Evolutionary conservation across 352 stramenopile genomes (phyloP).

Genomic region (Elongisporangium senticosum): DNA sequence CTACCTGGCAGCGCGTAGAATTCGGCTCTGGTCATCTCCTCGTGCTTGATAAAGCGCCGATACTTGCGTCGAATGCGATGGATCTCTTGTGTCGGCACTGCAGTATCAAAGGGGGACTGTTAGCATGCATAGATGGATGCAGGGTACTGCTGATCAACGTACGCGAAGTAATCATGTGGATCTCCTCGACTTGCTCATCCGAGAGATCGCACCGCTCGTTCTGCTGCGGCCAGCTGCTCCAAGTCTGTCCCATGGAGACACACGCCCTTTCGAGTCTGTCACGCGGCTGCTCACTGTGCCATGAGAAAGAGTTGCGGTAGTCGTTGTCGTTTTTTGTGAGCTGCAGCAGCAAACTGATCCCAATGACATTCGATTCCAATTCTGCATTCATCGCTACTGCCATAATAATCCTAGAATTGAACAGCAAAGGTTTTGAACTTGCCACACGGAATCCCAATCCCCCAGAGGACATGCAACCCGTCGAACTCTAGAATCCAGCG

Average conservation of each 20-base stretch:
- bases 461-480: too few species aligned
- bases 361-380: background rate
- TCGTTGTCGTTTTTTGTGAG: too few species aligned
- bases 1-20: conserved; percentile 40
- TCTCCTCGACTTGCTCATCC: conserved; percentile 54
- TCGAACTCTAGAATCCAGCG: too few species aligned
- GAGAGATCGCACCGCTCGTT: conserved; percentile 30
- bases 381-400: background rate
- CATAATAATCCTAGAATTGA: too few species aligned
- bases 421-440: too few species aligned
- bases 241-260: background rate
- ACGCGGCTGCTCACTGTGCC: background rate
- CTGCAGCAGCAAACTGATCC: too few species aligned
- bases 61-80: conserved; percentile 44
- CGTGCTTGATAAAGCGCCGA: conserved; percentile 17
- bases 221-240: background rate
- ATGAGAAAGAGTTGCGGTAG: background rate
- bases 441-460: too few species aligned
- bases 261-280: background rate
- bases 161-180: conserved; percentile 57
- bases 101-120: background rate
- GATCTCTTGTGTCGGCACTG: conserved; percentile 51
- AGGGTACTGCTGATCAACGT: conserved; percentile 2
- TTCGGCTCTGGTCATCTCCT: conserved; percentile 55
- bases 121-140: background rate